Evolutionary conservation across 2,329 filamentous ascomycete species (phyloP).

Genomic region (Nemania sp.): DNA sequence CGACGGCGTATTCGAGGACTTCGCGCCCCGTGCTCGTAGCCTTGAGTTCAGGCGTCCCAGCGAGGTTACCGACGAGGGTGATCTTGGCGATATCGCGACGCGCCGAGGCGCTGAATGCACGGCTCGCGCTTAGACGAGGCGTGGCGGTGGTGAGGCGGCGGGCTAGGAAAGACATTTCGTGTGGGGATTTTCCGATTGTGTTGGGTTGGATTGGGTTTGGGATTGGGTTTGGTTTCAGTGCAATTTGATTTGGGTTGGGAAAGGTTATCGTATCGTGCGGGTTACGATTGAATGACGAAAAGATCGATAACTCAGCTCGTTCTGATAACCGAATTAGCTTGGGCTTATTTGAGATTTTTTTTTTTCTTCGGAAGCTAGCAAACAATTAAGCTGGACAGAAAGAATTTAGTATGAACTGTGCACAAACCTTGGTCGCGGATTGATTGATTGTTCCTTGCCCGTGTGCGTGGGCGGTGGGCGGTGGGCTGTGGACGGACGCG

Average conservation of each 20-base stretch:
- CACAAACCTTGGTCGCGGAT: background rate
- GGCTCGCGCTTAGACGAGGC: slow-evolving; percentile 56
- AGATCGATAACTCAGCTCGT: background rate
- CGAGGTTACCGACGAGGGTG: slow-evolving; percentile 88
- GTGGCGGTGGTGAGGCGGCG: slow-evolving; percentile 62
- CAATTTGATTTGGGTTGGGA: background rate
- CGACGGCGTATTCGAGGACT: slow-evolving; percentile 81
- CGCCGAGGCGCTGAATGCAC: slow-evolving; percentile 81
- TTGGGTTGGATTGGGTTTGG: too few species aligned
- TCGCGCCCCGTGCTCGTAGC: slow-evolving; percentile 78
- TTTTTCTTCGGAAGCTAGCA: background rate
- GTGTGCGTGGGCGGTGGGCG: background rate
- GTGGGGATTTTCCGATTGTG: background rate
- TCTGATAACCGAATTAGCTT: background rate
- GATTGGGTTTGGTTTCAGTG: background rate
- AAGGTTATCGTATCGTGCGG: background rate
- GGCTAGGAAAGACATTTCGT: slow-evolving; percentile 61
- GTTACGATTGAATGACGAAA: too few species aligned
- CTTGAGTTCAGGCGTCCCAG: slow-evolving; percentile 79
- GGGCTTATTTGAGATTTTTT: background rate
- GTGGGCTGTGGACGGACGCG: slow-evolving; percentile 18
- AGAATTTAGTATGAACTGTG: background rate
- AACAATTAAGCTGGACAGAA: background rate
- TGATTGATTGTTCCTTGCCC: slow-evolving; percentile 2
- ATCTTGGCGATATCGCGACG: slow-evolving; percentile 79